These are phyloP conservation scores for Rosa multiflora DNA, from an alignment of 306 rosid genomes.

Conservation along the genomic window DNA sequence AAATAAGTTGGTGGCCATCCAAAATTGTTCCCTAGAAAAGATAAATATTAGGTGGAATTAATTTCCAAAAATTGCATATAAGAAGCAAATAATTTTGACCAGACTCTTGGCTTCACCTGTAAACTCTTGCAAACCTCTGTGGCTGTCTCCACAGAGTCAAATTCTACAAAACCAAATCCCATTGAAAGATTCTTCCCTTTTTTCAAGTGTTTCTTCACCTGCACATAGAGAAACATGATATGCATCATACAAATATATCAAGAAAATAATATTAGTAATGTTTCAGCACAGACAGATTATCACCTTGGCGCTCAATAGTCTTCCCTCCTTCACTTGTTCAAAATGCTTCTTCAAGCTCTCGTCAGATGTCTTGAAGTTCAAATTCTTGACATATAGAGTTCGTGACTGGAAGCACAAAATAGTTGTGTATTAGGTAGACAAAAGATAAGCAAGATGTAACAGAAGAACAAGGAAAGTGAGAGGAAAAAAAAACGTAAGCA, in stretches of 20 bases:
- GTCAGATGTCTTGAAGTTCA: conserved; percentile 78
- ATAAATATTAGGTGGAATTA: conserved; percentile 24
- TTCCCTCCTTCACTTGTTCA: conserved; percentile 68
- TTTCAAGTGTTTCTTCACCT: conserved; percentile 87
- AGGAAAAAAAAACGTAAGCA: neutral
- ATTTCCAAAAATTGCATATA: conserved; percentile 23
- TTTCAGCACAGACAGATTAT: conserved; percentile 16
- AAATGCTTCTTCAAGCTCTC: conserved; percentile 70
- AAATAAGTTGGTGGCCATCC: conserved; percentile 80
- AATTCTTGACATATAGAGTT: conserved; percentile 91
- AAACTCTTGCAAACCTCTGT: conserved; percentile 56
- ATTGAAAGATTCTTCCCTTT: conserved; percentile 78
- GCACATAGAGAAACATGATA: conserved; percentile 25
- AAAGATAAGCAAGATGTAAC: neutral
- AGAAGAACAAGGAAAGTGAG: neutral
- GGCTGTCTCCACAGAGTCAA: conserved; percentile 78
- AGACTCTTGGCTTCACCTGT: conserved; percentile 51
- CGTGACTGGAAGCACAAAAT: conserved; percentile 55
- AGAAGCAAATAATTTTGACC: conserved; percentile 12
- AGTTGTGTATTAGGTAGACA: conserved; percentile 8
- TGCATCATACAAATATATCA: conserved; percentile 7
- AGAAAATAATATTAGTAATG: conserved; percentile 12
- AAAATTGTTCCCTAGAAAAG: conserved; percentile 68
- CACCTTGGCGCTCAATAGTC: conserved; percentile 77
- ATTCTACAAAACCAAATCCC: conserved; percentile 93